A percentile compares a stretch with the other conserved stretches of the same genome.
Evolutionary conservation across 306 rosid species (phyloP).

Genomic region (Cicer arietinum): DNA sequence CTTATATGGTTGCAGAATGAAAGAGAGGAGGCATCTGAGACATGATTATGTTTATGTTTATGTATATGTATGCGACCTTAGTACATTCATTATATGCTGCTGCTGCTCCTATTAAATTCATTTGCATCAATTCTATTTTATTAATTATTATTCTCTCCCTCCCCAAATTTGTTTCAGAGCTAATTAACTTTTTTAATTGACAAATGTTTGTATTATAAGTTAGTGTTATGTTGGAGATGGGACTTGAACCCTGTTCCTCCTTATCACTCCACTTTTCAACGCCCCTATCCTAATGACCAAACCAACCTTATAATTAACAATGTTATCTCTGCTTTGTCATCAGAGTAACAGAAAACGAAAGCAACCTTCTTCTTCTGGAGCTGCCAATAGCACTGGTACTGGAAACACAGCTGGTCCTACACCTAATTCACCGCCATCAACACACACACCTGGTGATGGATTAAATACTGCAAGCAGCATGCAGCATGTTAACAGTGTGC

Average conservation of each 20-base stretch:
- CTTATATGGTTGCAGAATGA: conserved; percentile 16
- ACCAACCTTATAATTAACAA: neutral
- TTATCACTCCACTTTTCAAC: neutral
- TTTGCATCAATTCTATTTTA: conserved; percentile 18
- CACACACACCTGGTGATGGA: conserved; percentile 89
- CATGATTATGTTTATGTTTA: conserved; percentile 8
- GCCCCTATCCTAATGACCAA: neutral
- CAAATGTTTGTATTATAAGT: neutral
- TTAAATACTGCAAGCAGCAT: conserved; percentile 67
- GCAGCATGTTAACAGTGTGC: conserved; percentile 68
- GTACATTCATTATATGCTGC: neutral
- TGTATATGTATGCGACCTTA: neutral
- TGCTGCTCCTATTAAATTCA: conserved; percentile 18
- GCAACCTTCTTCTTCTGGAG: conserved; percentile 81
- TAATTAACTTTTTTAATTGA: neutral
- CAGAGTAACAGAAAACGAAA: conserved; percentile 74
- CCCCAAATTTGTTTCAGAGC: conserved; percentile 8
- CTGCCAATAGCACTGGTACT: conserved; percentile 96
- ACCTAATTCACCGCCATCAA: conserved; percentile 85
- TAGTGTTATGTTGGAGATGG: neutral
- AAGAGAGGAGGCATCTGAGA: conserved; percentile 10
- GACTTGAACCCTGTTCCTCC: neutral
- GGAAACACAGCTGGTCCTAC: conserved; percentile 89
- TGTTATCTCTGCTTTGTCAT: conserved; percentile 32
- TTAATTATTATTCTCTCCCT: conserved; percentile 5